Conservation (phyloP, 2,329 filamentous ascomycete genomes). For the Stachybotrys elegans region DNA sequence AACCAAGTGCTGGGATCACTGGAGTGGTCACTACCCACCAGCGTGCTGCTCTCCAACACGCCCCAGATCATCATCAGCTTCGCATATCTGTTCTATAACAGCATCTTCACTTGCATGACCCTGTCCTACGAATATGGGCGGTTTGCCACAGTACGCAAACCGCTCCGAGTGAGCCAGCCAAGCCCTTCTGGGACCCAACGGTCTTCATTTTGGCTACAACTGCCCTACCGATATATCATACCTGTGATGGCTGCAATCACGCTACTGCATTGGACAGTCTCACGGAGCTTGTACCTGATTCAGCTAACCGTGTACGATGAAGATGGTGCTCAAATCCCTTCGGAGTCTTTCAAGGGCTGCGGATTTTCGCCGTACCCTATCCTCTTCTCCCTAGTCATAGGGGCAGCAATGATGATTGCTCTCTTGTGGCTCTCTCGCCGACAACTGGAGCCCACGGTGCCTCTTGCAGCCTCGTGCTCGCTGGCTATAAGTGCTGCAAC, state of each 20-base stretch:
- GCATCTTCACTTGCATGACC: background rate
- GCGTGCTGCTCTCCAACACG: background rate
- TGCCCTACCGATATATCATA: background rate
- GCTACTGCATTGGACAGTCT: conserved; percentile 1
- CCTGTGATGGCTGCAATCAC: background rate
- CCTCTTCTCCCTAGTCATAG: too few species aligned
- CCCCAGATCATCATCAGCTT: background rate
- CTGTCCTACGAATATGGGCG: background rate
- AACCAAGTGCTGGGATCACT: too few species aligned
- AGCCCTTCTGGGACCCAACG: background rate
- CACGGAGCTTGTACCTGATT: background rate
- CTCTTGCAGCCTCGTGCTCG: too few species aligned
- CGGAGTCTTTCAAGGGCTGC: too few species aligned
- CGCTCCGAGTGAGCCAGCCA: background rate
- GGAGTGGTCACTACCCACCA: background rate
- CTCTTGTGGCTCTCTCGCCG: too few species aligned
- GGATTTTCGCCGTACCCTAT: too few species aligned
- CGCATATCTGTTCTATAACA: background rate
- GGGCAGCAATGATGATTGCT: too few species aligned
- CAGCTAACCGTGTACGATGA: too few species aligned
- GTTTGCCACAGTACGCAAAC: background rate
- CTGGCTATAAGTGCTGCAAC: too few species aligned
- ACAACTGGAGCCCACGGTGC: too few species aligned
- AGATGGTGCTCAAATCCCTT: too few species aligned
- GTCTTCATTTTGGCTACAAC: background rate